These are phyloP conservation scores for Thuja plicata DNA, from an alignment of 83 land plant species.

Conservation along the genomic window DNA sequence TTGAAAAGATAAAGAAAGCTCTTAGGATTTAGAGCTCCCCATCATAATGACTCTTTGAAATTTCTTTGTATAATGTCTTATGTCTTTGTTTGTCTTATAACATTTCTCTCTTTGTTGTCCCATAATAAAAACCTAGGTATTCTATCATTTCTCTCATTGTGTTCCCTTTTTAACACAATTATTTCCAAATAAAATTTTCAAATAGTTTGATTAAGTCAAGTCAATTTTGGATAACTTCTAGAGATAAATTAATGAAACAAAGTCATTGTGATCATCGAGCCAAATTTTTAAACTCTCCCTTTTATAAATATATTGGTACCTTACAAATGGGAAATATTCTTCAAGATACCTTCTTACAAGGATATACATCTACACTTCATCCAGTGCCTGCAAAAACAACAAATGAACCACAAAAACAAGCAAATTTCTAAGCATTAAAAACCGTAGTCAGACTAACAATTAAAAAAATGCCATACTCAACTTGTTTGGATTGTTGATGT, in stretches of 20 bases:
- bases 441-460: background rate
- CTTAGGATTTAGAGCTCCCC: too few species aligned
- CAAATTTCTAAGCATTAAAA: background rate
- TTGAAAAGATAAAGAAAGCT: too few species aligned
- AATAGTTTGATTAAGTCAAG: background rate
- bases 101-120: too few species aligned
- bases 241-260: background rate
- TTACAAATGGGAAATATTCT: conserved; percentile 8
- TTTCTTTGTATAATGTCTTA: too few species aligned
- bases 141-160: too few species aligned
- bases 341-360: conserved; percentile 39
- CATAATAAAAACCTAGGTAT: too few species aligned
- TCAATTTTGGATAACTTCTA: background rate
- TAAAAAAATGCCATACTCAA: conserved; percentile 19
- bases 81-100: too few species aligned
- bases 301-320: conserved; percentile 32
- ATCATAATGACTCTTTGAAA: too few species aligned
- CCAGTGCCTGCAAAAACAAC: conserved; percentile 35
- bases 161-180: background rate
- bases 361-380: conserved; percentile 84
- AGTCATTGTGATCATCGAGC: background rate
- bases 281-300: conserved; percentile 37
- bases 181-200: background rate
- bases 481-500: conserved; percentile 92
- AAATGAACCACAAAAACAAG: background rate